A percentile compares a stretch with the other conserved stretches of the same genome.
phyloP scores from a whole-genome alignment of 805 yeast species.

The Zygosaccharomyces lentus region DNA sequence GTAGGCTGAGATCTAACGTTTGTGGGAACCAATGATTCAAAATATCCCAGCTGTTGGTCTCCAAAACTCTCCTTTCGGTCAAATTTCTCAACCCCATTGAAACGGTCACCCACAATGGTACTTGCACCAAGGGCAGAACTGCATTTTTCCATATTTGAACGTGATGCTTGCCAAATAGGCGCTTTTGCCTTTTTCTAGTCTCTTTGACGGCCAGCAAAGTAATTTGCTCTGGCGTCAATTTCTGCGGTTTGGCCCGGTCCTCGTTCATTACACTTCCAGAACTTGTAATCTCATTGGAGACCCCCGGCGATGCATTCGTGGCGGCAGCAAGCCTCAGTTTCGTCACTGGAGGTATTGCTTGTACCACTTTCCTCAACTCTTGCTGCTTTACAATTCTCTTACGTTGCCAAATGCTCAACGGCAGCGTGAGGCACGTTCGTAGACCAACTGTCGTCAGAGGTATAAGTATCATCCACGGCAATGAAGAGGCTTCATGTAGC shows the following conservation, averaged over 20 bases:
- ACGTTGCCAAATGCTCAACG: conserved; percentile 72
- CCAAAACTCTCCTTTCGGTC: conserved; percentile 50
- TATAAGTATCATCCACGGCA: conserved; percentile 82
- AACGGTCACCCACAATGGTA: conserved; percentile 83
- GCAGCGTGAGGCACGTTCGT: conserved; percentile 66
- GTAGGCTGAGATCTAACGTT: conserved; percentile 61
- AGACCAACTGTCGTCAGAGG: conserved; percentile 68
- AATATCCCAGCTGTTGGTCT: conserved; percentile 21
- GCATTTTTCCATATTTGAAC: conserved; percentile 81
- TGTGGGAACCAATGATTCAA: conserved; percentile 31
- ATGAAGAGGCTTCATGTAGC: conserved; percentile 51
- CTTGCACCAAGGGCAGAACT: conserved; percentile 70
- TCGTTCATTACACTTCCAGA: conserved; percentile 17
- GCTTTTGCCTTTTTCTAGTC: conserved; percentile 66
- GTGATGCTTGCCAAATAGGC: conserved; percentile 57
- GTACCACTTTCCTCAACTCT: conserved; percentile 61
- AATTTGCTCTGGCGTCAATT: conserved; percentile 74
- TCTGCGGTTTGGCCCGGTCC: conserved; percentile 32
- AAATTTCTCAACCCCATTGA: conserved; percentile 70
- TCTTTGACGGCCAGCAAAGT: conserved; percentile 71
- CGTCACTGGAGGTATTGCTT: conserved; percentile 72
- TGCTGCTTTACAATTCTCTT: conserved; percentile 66
- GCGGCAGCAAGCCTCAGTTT: conserved; percentile 47
- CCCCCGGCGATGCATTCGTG: conserved; percentile 19
- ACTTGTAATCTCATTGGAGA: conserved; percentile 6